phyloP scores from a whole-genome alignment of 805 yeast genomes.

The Metschnikowia dekortorum region DNA sequence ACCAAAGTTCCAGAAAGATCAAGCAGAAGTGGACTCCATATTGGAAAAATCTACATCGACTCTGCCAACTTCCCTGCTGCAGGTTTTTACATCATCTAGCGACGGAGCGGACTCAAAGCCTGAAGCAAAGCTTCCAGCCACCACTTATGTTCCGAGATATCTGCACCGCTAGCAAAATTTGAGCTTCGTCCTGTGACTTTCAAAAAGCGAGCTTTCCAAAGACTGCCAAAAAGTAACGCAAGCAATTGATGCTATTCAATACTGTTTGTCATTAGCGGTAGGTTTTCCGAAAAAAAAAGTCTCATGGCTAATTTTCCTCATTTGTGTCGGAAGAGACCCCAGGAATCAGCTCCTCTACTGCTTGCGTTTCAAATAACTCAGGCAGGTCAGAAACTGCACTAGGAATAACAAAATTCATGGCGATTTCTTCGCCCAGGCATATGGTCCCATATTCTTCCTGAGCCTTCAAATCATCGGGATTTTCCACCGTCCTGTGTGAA shows the following conservation, averaged over 20 bases:
- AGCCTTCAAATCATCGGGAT: background rate
- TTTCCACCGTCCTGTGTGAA: background rate
- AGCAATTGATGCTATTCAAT: background rate
- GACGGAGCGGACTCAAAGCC: background rate
- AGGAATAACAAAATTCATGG: background rate
- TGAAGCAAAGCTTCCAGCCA: background rate
- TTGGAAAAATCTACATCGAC: background rate
- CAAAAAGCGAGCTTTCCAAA: too few species aligned
- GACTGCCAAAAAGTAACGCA: background rate
- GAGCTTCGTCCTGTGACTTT: background rate
- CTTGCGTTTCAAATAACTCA: background rate
- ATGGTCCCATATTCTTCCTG: background rate
- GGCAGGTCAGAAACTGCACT: background rate
- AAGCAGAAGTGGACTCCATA: background rate
- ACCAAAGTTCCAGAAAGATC: background rate
- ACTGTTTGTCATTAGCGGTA: background rate
- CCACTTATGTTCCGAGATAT: constrained; percentile 5
- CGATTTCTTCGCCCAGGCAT: background rate
- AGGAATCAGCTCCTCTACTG: background rate
- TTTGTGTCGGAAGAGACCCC: background rate
- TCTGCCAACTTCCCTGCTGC: background rate
- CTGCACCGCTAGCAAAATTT: background rate
- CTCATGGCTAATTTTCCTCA: background rate
- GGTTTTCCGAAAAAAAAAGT: too few species aligned
- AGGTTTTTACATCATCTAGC: background rate